Base-by-base conservation (phyloP, 148 eudicot species). In the Vaccinium darrowii region DNA sequence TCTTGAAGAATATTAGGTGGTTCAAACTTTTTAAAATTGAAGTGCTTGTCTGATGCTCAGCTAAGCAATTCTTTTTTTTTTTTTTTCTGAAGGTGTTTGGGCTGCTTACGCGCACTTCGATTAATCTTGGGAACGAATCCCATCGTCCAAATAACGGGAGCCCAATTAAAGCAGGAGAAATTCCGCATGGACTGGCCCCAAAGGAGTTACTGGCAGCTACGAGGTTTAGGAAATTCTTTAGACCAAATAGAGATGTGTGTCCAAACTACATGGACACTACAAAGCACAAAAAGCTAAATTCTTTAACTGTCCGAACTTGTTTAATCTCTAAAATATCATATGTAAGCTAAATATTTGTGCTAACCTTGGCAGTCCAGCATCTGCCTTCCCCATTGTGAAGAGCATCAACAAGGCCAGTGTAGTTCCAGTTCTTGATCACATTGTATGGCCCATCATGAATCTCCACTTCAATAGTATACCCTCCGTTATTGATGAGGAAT, bases 381-480 rank as follows among this genome's bases (percentile, higher is more conserved):
- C 90, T 91, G 86, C 97, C 97, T 87, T 91, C 87, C 30, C 88
- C 90, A 33, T 94, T 92, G 78, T 93, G 93, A 82, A 94, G 90
- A 51, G 98, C 95, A 86, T 92, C 87, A 76, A 94, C 89, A 75
- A 94, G 84, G 49, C 89, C 94, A 8, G 94, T 91, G 86, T 94
- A 94, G 86, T 94, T 81, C 97, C 97, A 94, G 84, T 94, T 94
- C 87, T 92, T 94, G 74, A 94, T 94, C 81, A 94, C 93, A 87
- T 94, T 94, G 83, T 94, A 94, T 0, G 98, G 98, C 8, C 98
- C 98, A 71, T 94, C 98, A 81, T 94, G 98, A 72, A 94, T 94
- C 90, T 94, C 98, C 57, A 93, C 98, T 87, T 94, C 98, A 50
- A 94, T 94, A 36, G 98, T 94, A 87, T 94, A 94, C 5, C 95